Conservation (phyloP, 2,329 filamentous ascomycete species). For the Calonectria ilicicola region DNA sequence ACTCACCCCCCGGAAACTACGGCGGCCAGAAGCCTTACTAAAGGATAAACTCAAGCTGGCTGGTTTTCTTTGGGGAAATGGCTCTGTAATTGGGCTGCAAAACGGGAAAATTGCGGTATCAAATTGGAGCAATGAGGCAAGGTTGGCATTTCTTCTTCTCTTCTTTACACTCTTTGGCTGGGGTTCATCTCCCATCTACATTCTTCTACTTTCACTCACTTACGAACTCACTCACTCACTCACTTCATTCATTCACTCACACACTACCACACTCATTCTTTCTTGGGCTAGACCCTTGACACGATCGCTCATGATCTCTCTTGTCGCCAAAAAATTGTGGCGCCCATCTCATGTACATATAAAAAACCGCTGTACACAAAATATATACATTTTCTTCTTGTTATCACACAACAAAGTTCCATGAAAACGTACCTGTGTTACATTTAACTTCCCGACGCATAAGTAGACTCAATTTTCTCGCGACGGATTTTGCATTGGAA, state of each 20-base stretch:
- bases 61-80: background rate
- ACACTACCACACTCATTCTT: background rate
- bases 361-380: background rate
- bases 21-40: background rate
- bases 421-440: too few species aligned
- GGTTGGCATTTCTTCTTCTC: background rate
- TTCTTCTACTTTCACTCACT: background rate
- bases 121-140: background rate
- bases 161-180: background rate
- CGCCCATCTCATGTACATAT: background rate
- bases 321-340: background rate
- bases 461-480: too few species aligned
- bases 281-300: background rate
- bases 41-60: background rate
- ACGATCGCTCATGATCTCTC: background rate
- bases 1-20: conserved; percentile 40
- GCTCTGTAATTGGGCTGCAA: background rate
- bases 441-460: too few species aligned
- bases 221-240: background rate
- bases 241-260: background rate
- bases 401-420: background rate
- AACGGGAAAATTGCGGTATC: background rate
- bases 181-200: background rate
- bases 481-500: too few species aligned
- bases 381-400: background rate